These are phyloP conservation scores for Aspergillus oerlinghausenensis DNA, from an alignment of 2,329 filamentous ascomycete genomes.

Conservation along the genomic window DNA sequence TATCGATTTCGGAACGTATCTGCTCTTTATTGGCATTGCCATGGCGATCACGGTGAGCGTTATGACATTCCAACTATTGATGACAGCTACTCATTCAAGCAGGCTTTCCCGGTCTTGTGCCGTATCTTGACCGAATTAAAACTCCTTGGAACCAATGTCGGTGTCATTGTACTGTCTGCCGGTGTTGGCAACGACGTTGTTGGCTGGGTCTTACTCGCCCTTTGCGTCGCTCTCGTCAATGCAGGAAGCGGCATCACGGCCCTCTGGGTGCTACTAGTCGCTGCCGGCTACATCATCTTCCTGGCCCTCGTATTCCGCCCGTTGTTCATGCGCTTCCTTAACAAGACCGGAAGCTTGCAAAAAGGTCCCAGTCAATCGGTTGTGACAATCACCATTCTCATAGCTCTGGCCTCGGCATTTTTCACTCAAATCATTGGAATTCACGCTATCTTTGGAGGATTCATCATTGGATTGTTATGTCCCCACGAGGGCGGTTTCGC, in stretches of 20 bases:
- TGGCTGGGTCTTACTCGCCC: conserved; percentile 85
- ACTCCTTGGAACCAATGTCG: conserved; percentile 74
- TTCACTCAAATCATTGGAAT: conserved; percentile 89
- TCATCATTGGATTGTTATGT: conserved; percentile 82
- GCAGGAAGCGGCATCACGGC: conserved; percentile 76
- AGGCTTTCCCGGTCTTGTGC: conserved; percentile 82
- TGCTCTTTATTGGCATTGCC: conserved; percentile 85
- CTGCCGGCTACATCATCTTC: conserved; percentile 70
- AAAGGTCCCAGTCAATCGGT: conserved; percentile 85
- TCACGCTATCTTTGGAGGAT: conserved; percentile 91
- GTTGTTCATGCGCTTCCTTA: conserved; percentile 67
- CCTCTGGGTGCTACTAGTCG: conserved; percentile 75
- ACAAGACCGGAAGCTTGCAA: conserved; percentile 70
- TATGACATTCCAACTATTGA: too few relatives aligned
- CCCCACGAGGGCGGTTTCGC: conserved; percentile 86
- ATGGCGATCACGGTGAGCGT: conserved; percentile 75
- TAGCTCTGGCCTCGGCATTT: conserved; percentile 75
- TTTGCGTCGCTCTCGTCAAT: conserved; percentile 91
- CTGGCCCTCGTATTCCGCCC: conserved; percentile 70
- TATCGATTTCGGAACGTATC: conserved; percentile 58
- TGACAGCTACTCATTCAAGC: background rate
- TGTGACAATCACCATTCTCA: conserved; percentile 73
- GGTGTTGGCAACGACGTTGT: conserved; percentile 90
- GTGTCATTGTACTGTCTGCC: conserved; percentile 81
- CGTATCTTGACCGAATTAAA: conserved; percentile 90